Evolutionary conservation across 2,329 filamentous ascomycete species (phyloP).

Genomic region (Ciborinia camelliae): DNA sequence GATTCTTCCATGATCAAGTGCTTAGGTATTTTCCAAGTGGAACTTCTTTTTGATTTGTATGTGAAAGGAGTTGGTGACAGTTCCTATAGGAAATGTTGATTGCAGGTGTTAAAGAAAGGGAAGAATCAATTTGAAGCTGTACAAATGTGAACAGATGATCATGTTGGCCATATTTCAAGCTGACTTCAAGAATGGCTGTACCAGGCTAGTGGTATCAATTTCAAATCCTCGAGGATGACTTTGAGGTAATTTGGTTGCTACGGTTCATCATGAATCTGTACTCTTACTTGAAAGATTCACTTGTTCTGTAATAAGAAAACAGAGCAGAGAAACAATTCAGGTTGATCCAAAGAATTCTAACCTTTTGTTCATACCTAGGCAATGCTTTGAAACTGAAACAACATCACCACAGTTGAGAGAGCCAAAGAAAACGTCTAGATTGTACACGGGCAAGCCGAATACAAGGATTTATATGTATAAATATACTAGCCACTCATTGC

Average conservation of each 20-base stretch:
- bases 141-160: neutral
- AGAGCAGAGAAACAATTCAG: neutral
- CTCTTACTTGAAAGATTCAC: neutral
- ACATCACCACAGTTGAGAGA: no score
- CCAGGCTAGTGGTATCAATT: neutral
- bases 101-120: neutral
- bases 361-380: no score
- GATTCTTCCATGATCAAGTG: neutral
- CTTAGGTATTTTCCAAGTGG: neutral
- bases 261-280: neutral
- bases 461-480: no score
- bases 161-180: neutral
- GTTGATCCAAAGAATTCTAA: neutral
- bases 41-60: neutral
- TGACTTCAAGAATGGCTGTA: no score
- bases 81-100: neutral
- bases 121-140: neutral
- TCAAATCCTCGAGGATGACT: no score
- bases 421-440: no score
- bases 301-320: neutral
- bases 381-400: no score
- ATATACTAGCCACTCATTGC: no score
- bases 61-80: neutral
- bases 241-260: neutral
- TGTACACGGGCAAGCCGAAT: no score